Conservation (phyloP, 2,329 filamentous ascomycete genomes). For the Sclerotinia sclerotiorum region DNA sequence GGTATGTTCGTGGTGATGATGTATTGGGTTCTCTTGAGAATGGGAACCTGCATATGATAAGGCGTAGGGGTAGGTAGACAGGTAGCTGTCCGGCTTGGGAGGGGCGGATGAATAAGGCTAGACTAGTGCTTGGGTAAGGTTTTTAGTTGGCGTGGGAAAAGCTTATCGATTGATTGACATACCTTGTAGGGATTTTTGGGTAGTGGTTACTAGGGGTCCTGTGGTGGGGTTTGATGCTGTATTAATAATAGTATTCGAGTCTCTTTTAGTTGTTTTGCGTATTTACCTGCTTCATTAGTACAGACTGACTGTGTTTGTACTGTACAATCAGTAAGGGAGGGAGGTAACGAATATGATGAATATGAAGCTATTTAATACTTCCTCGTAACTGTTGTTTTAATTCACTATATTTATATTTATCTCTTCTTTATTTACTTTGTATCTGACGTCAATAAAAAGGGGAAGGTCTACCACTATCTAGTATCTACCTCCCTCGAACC, state of each 20-base stretch:
- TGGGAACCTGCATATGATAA: conserved; percentile 6
- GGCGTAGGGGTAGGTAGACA: neutral
- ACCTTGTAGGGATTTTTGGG: too few relatives aligned
- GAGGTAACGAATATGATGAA: neutral
- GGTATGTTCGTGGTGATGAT: neutral
- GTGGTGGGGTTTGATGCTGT: too few relatives aligned
- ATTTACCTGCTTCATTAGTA: too few relatives aligned
- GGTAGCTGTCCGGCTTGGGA: neutral
- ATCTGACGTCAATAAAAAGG: neutral
- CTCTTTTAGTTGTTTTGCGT: too few relatives aligned
- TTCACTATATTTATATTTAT: too few relatives aligned
- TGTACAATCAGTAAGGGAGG: too few relatives aligned
- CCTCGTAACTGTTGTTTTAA: too few relatives aligned
- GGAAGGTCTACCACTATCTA: neutral
- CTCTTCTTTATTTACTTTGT: neutral
- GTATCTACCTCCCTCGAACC: neutral
- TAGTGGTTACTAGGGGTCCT: too few relatives aligned
- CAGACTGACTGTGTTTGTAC: too few relatives aligned
- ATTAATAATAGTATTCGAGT: too few relatives aligned
- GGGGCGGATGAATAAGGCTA: conserved; percentile 7
- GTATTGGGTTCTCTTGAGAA: neutral
- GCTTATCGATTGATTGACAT: too few relatives aligned
- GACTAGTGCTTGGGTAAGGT: neutral
- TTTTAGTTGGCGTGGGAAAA: too few relatives aligned
- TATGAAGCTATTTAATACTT: neutral